Evolutionary conservation across 192 early-diverging fungal genomes (phyloP).

Genomic region (Pilaira anomala): DNA sequence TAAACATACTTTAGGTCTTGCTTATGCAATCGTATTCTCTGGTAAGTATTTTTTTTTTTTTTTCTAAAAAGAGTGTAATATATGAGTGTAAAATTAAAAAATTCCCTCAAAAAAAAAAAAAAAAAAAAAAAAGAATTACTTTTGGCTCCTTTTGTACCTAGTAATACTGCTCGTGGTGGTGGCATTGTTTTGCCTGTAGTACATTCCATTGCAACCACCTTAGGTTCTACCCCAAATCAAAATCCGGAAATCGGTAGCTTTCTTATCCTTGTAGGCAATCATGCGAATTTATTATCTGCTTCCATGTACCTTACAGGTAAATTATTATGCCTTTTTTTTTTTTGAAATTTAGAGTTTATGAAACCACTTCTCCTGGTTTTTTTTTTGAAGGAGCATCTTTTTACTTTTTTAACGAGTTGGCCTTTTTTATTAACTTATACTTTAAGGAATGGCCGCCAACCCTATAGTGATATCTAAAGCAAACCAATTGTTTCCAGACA

Average conservation of each 20-base stretch:
- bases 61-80: background rate
- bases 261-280: constrained; percentile 56
- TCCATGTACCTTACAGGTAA: constrained; percentile 66
- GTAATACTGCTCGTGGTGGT: constrained; percentile 73
- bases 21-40: constrained; percentile 46
- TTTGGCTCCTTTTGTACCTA: constrained; percentile 67
- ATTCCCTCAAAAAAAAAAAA: too few relatives aligned
- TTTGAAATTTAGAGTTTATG: too few relatives aligned
- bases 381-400: too few relatives aligned
- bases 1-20: constrained; percentile 48
- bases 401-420: too few relatives aligned
- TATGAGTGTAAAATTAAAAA: too few relatives aligned
- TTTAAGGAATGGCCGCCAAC: constrained; percentile 61
- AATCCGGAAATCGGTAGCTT: constrained; percentile 47
- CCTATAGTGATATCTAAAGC: constrained; percentile 61
- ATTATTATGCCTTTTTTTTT: background rate
- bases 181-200: constrained; percentile 73
- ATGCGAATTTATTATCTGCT: constrained; percentile 70
- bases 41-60: constrained; percentile 7
- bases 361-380: too few relatives aligned
- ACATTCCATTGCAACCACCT: constrained; percentile 52
- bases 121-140: constrained; percentile 38
- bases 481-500: constrained; percentile 50
- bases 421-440: background rate
- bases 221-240: constrained; percentile 40